Evolutionary conservation across 371 early-diverging fungal species (phyloP).

Genomic region (Umbelopsis sp.): DNA sequence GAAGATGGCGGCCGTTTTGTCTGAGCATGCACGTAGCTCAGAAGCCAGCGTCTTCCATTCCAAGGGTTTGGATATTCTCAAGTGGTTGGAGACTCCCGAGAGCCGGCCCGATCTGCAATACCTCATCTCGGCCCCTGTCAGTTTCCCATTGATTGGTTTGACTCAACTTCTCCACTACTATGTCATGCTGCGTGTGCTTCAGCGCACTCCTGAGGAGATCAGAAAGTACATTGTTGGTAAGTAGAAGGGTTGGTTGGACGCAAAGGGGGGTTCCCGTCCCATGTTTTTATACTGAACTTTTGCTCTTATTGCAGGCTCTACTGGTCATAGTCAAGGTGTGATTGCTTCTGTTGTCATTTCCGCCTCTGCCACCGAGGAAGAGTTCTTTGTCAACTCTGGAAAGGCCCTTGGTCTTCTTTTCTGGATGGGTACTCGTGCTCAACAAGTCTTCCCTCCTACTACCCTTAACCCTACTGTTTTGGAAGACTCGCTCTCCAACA

Average conservation of each 20-base stretch:
- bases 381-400: conserved; percentile 79
- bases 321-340: conserved; percentile 96
- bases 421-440: conserved; percentile 90
- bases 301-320: conserved; percentile 63
- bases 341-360: conserved; percentile 91
- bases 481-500: conserved; percentile 86
- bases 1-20: conserved; percentile 75
- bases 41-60: conserved; percentile 77
- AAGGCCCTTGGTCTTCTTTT: conserved; percentile 89
- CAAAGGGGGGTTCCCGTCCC: no score
- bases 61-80: conserved; percentile 84
- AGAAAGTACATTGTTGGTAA: conserved; percentile 54
- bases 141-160: conserved; percentile 90
- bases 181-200: conserved; percentile 69
- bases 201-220: conserved; percentile 49
- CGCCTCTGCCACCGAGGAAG: conserved; percentile 79
- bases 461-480: conserved; percentile 86
- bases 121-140: conserved; percentile 83
- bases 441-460: conserved; percentile 87
- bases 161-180: conserved; percentile 86
- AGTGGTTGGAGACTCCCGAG: conserved; percentile 88
- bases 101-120: conserved; percentile 84
- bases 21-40: conserved; percentile 70
- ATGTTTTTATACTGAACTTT: no score
- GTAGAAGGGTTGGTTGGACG: neutral